Evolutionary conservation across 768 basidiomycete genomes (phyloP), one percentile per base, ranked within the genome.

Genomic region (Phaffia tasmanica): DNA sequence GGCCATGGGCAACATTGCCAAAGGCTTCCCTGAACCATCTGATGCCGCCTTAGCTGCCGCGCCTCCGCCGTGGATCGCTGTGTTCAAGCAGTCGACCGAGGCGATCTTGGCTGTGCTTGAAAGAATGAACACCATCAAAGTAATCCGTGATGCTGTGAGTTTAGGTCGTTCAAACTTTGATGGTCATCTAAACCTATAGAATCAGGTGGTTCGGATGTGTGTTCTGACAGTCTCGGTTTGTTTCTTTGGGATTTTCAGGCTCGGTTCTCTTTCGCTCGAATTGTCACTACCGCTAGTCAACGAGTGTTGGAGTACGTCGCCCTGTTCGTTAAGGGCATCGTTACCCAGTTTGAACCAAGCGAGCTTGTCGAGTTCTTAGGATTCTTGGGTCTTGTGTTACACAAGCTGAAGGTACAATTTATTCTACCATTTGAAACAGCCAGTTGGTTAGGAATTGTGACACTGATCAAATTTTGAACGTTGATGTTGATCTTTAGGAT

Each of bases 351-450:
- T 72, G 90, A 95, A 70, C 86, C 91, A 1, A 83, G 86, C 8
- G 95, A 99, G 76, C 79, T 99, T 65, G 85, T 87, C 32, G 95
- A 99, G 74, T 94, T 98, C 72, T 86, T 98, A 81, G 87, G 86
- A 72, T 98, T 99, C 79, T 87, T 99, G 63, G 87, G 87, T 8
- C 79, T 95, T 11, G 79, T 97, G 62, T 86, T 93, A 62, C 90
- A 94, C 75, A 88, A 88, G 74, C 82, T 98, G 63, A 88, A 90
- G 81, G 93, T 91, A 68, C 63, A 77, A 21, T 75, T 69, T 27
- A 18, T 53, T 47, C 63, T 57, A 53, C 14, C n/a, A 21, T 59
- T 51, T 32, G 1, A 2, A 8, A n/a, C 64, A 35, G 62, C 9
- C 16, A 16, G 23, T n/a, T n/a, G 29, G n/a, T 27, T 51, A 57